Evolutionary conservation across 139 green algal genomes (phyloP).

Genomic region (Chlamydomonas sp.): DNA sequence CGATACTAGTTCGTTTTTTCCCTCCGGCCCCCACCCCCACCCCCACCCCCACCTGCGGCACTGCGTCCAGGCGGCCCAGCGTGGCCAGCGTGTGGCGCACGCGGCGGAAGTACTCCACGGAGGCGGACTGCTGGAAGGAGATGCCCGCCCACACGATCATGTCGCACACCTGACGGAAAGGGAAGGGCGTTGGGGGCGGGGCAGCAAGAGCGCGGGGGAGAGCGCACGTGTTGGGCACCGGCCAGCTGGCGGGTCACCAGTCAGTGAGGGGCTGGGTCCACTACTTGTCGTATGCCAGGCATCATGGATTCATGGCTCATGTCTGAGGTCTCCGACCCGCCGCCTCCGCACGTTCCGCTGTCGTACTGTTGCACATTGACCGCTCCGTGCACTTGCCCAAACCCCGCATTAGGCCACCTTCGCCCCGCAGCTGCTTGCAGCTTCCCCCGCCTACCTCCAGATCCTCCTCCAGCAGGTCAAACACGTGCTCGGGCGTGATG

Average conservation of each 20-base stretch:
- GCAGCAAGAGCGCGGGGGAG: background rate
- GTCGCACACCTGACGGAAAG: constrained; percentile 61
- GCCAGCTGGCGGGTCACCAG: no score
- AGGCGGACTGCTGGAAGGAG: constrained; percentile 91
- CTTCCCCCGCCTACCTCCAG: constrained; percentile 50
- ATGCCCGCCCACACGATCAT: constrained; percentile 92
- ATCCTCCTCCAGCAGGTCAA: constrained; percentile 88
- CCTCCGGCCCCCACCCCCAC: background rate
- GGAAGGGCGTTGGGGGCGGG: background rate
- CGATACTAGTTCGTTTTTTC: no score
- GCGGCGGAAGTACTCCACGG: constrained; percentile 87
- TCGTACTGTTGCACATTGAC: no score
- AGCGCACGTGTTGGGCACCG: no score
- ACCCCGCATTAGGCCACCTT: no score
- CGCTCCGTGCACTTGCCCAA: no score
- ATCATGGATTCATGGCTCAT: no score
- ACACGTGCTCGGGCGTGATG: constrained; percentile 90
- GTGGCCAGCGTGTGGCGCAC: constrained; percentile 59
- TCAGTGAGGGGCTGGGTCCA: no score
- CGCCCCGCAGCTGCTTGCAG: background rate
- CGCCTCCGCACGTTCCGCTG: no score
- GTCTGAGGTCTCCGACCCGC: no score
- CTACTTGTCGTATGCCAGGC: no score
- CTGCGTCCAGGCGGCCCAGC: constrained; percentile 6
- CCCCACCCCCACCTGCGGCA: constrained; percentile 39